phyloP scores from a whole-genome alignment of 352 stramenopile genomes.

The Pythium dissotocum region DNA sequence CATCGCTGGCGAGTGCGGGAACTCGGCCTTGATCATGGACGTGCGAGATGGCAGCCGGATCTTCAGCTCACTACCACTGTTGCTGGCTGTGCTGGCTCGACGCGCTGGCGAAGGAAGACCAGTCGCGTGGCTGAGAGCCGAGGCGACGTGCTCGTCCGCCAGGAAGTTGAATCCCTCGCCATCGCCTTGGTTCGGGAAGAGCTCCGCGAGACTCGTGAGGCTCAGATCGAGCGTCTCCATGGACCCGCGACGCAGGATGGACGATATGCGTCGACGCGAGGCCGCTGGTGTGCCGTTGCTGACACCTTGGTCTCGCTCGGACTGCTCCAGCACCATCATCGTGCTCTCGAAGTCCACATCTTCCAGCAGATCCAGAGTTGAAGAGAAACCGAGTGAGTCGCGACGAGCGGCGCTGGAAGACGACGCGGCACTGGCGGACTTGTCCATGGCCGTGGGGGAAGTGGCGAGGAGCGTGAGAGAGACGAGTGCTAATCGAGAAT shows the following conservation, averaged over 20 bases:
- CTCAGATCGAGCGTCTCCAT: constrained; percentile 47
- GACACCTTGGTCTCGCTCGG: not conserved
- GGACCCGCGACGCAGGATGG: constrained; percentile 31
- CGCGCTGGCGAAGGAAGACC: not conserved
- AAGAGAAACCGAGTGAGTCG: constrained; percentile 48
- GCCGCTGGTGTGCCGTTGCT: not conserved
- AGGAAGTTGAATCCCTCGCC: constrained; percentile 11
- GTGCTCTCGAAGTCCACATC: constrained; percentile 69
- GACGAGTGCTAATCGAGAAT: constrained; percentile 13
- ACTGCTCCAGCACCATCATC: constrained; percentile 56
- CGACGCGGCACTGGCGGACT: not conserved
- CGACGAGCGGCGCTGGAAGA: constrained; percentile 2
- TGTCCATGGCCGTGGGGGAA: constrained; percentile 1
- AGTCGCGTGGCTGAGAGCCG: constrained; percentile 7
- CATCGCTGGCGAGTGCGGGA: constrained; percentile 28
- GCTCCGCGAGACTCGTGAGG: constrained; percentile 43
- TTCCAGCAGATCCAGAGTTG: constrained; percentile 49
- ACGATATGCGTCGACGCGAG: constrained; percentile 17
- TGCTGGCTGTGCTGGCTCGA: not conserved
- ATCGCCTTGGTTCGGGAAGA: constrained; percentile 37
- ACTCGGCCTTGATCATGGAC: constrained; percentile 46
- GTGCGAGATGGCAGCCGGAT: constrained; percentile 28
- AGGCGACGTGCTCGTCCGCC: constrained; percentile 24
- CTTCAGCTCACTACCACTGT: constrained; percentile 31
- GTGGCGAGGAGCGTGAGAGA: constrained; percentile 7